These are phyloP conservation scores for Cubamyces sp. DNA, from an alignment of 768 basidiomycete species.

Conservation along the genomic window DNA sequence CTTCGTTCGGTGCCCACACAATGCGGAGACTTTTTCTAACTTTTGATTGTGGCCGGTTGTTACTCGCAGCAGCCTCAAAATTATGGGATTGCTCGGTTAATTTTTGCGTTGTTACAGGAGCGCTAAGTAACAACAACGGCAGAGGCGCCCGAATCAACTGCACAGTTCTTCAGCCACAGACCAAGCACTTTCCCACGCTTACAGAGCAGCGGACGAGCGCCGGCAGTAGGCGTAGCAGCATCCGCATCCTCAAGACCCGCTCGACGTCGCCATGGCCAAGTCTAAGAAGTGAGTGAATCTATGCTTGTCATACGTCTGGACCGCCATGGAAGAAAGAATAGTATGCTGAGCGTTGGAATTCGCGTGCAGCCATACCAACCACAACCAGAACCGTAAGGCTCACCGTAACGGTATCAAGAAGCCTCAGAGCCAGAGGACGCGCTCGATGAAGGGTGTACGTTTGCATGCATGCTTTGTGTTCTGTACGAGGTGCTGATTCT, in stretches of 20 bases:
- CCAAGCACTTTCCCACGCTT: conserved; percentile 11
- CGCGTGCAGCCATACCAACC: conserved; percentile 76
- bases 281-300: conserved; percentile 84
- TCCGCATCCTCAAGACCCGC: conserved; percentile 28
- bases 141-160: conserved; percentile 24
- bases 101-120: no score
- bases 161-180: conserved; percentile 37
- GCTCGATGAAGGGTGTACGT: conserved; percentile 92
- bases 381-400: conserved; percentile 97
- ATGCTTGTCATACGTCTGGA: neutral
- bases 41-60: no score
- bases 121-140: neutral
- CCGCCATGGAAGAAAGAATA: neutral
- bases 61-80: no score
- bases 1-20: no score
- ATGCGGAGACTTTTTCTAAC: no score
- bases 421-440: conserved; percentile 70
- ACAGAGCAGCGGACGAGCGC: conserved; percentile 5
- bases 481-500: neutral
- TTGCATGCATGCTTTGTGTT: neutral
- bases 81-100: no score
- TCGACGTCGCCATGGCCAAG: conserved; percentile 78
- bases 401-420: conserved; percentile 97
- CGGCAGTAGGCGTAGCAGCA: neutral
- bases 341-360: conserved; percentile 14